Evolutionary conservation across 108 stramenopile species (phyloP).

Genomic region (Mediolabrus comicus): DNA sequence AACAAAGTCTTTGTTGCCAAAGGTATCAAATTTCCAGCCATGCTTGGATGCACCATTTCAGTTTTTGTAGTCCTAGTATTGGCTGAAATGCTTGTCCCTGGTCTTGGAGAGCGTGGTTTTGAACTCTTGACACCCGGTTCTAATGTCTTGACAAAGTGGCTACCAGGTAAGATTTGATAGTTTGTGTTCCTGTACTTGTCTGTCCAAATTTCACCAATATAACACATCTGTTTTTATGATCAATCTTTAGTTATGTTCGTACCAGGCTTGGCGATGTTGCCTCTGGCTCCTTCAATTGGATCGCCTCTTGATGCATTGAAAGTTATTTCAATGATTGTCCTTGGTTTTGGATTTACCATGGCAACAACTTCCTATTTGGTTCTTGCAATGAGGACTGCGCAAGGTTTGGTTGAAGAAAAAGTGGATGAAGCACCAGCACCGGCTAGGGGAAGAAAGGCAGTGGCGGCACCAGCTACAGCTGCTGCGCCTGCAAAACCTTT

Average conservation of each 20-base stretch:
- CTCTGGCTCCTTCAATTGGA: conserved; percentile 75
- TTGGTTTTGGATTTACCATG: conserved; percentile 45
- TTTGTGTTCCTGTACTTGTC: too few species aligned
- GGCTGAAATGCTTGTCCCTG: conserved; percentile 51
- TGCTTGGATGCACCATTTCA: conserved; percentile 67
- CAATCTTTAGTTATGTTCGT: conserved; percentile 88
- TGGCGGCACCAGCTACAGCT: conserved; percentile 6
- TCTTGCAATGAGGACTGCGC: conserved; percentile 22
- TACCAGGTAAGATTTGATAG: too few species aligned
- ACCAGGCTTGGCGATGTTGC: conserved; percentile 81
- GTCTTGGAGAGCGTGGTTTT: conserved; percentile 54
- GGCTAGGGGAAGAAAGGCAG: not conserved
- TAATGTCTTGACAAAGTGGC: conserved; percentile 77
- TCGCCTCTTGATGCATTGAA: conserved; percentile 56
- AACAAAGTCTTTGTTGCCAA: conserved; percentile 56
- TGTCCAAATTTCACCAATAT: too few species aligned
- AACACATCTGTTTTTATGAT: too few species aligned
- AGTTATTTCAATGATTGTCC: conserved; percentile 38
- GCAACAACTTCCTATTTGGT: conserved; percentile 39
- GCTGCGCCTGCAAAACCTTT: conserved; percentile 46
- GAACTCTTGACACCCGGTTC: conserved; percentile 61
- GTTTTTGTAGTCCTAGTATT: conserved; percentile 58
- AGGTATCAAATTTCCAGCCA: conserved; percentile 67
- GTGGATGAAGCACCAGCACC: not conserved
- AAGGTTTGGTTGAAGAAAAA: conserved; percentile 23